A percentile compares a stretch with the other conserved stretches of the same genome.
Conservation (phyloP, 305 asterid genomes). For the Fraxinus paxiana region DNA sequence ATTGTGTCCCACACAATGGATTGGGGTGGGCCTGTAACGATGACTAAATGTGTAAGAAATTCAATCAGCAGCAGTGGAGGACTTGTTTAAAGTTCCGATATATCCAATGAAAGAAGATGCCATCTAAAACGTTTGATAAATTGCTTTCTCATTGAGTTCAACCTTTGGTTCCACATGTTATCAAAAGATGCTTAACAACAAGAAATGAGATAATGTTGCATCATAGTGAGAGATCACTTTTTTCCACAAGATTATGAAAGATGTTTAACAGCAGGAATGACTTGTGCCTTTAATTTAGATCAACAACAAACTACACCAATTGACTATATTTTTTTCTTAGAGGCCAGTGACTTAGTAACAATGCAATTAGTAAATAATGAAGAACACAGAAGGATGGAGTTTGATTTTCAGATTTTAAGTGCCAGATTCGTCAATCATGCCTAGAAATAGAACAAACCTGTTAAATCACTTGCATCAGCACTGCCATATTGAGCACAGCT, state of each 20-base stretch:
- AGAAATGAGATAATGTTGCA: neutral
- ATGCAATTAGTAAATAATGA: neutral
- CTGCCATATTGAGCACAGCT: conserved; percentile 76
- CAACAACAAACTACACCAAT: neutral
- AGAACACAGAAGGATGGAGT: neutral
- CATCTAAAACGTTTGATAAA: neutral
- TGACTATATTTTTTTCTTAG: neutral
- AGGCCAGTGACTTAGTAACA: neutral
- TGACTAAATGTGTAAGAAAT: conserved; percentile 10
- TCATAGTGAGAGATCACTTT: neutral
- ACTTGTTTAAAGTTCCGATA: neutral
- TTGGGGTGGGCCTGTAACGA: conserved; percentile 71
- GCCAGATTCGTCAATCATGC: neutral
- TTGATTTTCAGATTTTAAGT: neutral
- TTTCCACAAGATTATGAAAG: neutral
- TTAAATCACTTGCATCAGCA: conserved; percentile 88
- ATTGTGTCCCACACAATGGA: conserved; percentile 62
- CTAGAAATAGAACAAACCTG: conserved; percentile 48
- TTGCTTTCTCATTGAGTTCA: neutral
- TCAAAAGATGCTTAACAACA: neutral
- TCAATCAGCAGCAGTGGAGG: conserved; percentile 5
- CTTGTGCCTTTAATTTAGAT: neutral
- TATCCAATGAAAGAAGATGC: neutral
- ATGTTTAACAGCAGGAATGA: neutral
- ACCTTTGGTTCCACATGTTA: neutral